Conservation (phyloP, 2,329 filamentous ascomycete species). For the Westerdykella aurantiaca region DNA sequence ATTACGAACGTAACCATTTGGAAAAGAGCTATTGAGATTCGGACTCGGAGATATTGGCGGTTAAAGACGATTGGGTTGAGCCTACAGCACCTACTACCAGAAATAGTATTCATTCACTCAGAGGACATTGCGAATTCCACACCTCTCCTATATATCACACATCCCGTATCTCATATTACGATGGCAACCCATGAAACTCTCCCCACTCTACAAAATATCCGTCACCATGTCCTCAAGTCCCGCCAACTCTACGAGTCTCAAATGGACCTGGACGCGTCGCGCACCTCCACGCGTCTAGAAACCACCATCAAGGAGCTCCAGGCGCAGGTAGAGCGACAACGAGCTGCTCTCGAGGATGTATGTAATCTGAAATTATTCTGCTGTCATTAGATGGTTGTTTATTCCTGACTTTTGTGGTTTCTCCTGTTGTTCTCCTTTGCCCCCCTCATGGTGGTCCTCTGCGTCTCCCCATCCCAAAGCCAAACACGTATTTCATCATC, state of each 20-base stretch:
- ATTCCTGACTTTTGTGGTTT: slow-evolving; percentile 33
- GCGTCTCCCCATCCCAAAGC: too few species aligned
- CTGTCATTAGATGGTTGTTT: neutral
- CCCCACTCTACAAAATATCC: slow-evolving; percentile 22
- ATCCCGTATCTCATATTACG: neutral
- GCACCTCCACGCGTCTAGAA: slow-evolving; percentile 55
- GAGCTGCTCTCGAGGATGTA: slow-evolving; percentile 45
- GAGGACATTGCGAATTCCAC: too few species aligned
- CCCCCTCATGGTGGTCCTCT: too few species aligned
- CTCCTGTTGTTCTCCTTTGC: too few species aligned
- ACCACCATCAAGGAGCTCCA: slow-evolving; percentile 64
- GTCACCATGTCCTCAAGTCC: slow-evolving; percentile 19
- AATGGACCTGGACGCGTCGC: slow-evolving; percentile 36
- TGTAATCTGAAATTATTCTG: slow-evolving; percentile 1
- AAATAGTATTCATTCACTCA: too few species aligned
- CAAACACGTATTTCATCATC: neutral
- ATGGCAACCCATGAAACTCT: slow-evolving; percentile 20
- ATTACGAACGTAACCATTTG: too few species aligned
- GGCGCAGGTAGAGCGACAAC: slow-evolving; percentile 44
- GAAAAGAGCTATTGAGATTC: too few species aligned
- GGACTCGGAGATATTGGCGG: too few species aligned
- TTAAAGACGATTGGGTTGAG: too few species aligned
- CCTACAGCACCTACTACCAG: too few species aligned
- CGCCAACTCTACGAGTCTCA: slow-evolving; percentile 19
- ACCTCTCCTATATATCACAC: too few species aligned